A percentile compares a stretch with the other conserved stretches of the same genome.
These are phyloP conservation scores for Pseudoneurospora amorphoporcata DNA, from an alignment of 495 filamentous ascomycete species.

Conservation along the genomic window DNA sequence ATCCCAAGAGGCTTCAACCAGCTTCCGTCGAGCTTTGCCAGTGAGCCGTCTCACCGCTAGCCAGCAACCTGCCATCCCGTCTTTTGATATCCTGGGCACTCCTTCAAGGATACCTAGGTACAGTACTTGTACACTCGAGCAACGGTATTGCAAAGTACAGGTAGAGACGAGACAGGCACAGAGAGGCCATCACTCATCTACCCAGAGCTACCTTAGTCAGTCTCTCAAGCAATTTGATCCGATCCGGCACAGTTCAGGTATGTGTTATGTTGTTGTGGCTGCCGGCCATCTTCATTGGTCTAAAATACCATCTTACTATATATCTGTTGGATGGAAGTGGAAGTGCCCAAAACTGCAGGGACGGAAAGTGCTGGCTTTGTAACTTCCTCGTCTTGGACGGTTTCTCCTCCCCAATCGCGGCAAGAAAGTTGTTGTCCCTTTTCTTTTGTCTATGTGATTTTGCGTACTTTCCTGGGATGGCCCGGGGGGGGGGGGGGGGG, in stretches of 20 bases:
- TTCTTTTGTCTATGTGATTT: background rate
- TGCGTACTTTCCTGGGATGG: background rate
- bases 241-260: background rate
- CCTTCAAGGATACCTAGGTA: background rate
- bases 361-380: background rate
- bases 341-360: background rate
- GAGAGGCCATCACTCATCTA: background rate
- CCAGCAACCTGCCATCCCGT: background rate
- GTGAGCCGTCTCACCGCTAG: conserved; percentile 7
- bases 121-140: background rate
- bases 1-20: background rate
- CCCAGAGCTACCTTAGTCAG: background rate
- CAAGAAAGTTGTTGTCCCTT: background rate
- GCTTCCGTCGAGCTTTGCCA: background rate
- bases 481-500: background rate
- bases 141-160: background rate
- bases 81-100: background rate
- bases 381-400: background rate
- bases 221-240: background rate
- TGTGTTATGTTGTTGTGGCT: background rate
- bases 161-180: background rate
- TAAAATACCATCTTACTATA: background rate
- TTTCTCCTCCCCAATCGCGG: background rate
- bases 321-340: background rate
- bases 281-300: background rate